These are phyloP conservation scores for Fennellomyces sp. DNA, from an alignment of 371 early-diverging fungal genomes.

Conservation along the genomic window DNA sequence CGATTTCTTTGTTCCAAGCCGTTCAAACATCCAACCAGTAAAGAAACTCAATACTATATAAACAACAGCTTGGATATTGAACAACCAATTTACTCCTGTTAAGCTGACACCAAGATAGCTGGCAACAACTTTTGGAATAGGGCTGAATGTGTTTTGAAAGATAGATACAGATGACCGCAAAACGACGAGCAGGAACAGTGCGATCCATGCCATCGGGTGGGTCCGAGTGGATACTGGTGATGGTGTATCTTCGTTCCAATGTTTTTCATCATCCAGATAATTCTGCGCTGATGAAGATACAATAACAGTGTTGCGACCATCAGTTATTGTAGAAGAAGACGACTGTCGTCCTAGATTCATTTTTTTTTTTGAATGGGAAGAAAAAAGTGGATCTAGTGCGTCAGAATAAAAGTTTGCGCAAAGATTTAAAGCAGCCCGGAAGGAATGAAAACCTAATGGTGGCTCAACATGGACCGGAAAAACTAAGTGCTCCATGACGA, in stretches of 20 bases:
- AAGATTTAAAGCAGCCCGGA: conserved; percentile 8
- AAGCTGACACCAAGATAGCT: conserved; percentile 33
- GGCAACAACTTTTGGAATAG: conserved; percentile 41
- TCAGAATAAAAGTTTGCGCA: background rate
- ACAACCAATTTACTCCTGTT: conserved; percentile 41
- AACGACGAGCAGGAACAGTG: conserved; percentile 32
- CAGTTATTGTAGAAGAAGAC: background rate
- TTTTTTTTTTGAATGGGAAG: background rate
- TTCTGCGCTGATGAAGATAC: conserved; percentile 1
- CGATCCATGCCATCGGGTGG: conserved; percentile 41
- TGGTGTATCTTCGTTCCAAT: background rate
- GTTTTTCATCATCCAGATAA: conserved; percentile 5
- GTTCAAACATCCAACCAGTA: conserved; percentile 54
- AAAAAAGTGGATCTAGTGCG: background rate
- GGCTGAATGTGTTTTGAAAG: conserved; percentile 42
- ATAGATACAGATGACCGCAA: conserved; percentile 40
- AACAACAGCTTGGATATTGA: conserved; percentile 47
- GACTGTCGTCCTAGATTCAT: background rate
- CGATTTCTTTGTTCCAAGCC: conserved; percentile 47
- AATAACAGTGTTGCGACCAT: conserved; percentile 8
- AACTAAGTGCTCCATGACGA: conserved; percentile 12
- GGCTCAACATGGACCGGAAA: conserved; percentile 1
- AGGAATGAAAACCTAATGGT: conserved; percentile 3
- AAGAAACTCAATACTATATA: conserved; percentile 53
- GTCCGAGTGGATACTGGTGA: conserved; percentile 14